Percentiles rank a stretch among this genome's conserved stretches.
Evolutionary conservation across 352 stramenopile genomes (phyloP).

Genomic region (Lagenidium giganteum): DNA sequence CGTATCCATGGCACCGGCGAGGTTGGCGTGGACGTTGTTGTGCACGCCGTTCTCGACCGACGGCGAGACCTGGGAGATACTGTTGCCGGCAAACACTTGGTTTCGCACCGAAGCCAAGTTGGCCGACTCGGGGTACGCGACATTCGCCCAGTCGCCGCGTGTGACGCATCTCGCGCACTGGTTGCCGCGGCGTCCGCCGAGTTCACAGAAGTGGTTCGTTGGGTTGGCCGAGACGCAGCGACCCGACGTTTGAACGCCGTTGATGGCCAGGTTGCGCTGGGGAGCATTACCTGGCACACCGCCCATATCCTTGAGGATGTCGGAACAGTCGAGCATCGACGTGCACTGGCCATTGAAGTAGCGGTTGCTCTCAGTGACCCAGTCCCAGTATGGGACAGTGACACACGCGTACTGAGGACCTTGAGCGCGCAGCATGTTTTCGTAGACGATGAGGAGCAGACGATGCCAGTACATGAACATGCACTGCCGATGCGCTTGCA

Average conservation of each 20-base stretch:
- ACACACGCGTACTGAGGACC: constrained; percentile 40
- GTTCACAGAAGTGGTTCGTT: constrained; percentile 45
- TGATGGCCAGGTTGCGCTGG: constrained; percentile 24
- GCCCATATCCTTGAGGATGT: constrained; percentile 29
- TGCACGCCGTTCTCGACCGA: constrained; percentile 31
- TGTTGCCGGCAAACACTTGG: constrained; percentile 31
- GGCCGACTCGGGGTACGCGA: constrained; percentile 14
- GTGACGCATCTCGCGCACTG: constrained; percentile 34
- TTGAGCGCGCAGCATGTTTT: constrained; percentile 66
- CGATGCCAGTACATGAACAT: constrained; percentile 77
- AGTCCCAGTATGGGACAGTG: constrained; percentile 68
- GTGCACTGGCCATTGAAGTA: constrained; percentile 23
- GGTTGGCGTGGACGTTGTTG: constrained; percentile 38
- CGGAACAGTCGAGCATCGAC: constrained; percentile 27
- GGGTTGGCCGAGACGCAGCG: constrained; percentile 21
- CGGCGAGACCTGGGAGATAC: constrained; percentile 36
- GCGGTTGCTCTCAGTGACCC: constrained; percentile 32
- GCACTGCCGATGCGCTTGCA: constrained; percentile 41
- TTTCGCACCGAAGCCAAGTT: constrained; percentile 31
- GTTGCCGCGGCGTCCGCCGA: constrained; percentile 1
- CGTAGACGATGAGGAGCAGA: constrained; percentile 42
- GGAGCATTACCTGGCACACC: constrained; percentile 13
- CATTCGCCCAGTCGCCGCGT: constrained; percentile 24
- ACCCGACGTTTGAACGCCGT: constrained; percentile 23
- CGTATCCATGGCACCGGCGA: constrained; percentile 30